These are phyloP conservation scores for Forsythia viridissima DNA, from an alignment of 257 asterid species.

Conservation along the genomic window DNA sequence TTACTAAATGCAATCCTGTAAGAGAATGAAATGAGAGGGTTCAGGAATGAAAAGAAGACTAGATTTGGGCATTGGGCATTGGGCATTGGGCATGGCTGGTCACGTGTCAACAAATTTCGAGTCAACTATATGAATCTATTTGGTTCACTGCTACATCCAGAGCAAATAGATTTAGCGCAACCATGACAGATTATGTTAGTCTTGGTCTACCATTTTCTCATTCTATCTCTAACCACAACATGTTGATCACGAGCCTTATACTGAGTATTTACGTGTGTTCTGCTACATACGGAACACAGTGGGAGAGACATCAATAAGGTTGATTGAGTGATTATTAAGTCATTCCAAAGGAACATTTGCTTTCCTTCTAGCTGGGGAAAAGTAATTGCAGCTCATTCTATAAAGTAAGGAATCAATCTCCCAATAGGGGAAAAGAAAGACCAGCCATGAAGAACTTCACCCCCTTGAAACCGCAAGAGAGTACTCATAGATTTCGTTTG, in stretches of 20 bases:
- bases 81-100: no score
- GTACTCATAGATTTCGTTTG: constrained; percentile 7
- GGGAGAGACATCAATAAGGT: not conserved
- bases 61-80: no score
- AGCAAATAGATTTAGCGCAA: not conserved
- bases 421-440: not conserved
- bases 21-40: not conserved
- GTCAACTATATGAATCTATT: not conserved
- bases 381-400: constrained; percentile 22
- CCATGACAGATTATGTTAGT: no score
- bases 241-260: no score
- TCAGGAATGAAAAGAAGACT: no score
- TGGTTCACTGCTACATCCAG: not conserved
- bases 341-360: constrained; percentile 62
- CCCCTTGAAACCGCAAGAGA: constrained; percentile 24
- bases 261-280: no score
- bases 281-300: not conserved
- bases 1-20: no score
- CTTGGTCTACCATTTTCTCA: no score
- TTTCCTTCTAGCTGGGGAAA: constrained; percentile 52
- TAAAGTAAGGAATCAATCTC: not conserved
- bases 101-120: no score
- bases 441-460: constrained; percentile 40
- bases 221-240: no score
- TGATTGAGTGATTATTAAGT: constrained; percentile 56